These are phyloP conservation scores for Periconia sp. DNA, from an alignment of 2,329 filamentous ascomycete genomes.

Conservation along the genomic window DNA sequence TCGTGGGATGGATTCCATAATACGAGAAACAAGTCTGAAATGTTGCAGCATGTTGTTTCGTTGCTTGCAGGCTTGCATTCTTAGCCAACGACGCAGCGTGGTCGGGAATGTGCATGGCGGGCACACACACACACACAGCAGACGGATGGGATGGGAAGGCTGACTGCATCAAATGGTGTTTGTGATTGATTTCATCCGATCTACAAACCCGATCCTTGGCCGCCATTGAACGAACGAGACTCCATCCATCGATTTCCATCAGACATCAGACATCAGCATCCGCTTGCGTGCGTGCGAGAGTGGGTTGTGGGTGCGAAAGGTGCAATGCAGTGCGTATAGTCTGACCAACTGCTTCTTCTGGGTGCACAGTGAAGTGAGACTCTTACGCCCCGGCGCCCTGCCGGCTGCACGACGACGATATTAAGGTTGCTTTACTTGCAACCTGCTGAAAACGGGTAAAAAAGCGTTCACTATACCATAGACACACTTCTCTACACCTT, in stretches of 20 bases:
- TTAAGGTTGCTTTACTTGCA: neutral
- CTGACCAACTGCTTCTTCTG: slow-evolving; percentile 1
- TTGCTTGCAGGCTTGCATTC: too few species aligned
- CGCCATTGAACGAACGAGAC: neutral
- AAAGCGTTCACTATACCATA: neutral
- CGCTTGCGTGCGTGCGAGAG: too few species aligned
- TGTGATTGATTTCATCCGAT: slow-evolving; percentile 1
- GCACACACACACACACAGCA: neutral
- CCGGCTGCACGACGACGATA: slow-evolving; percentile 28
- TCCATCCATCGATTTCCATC: too few species aligned
- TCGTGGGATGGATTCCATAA: too few species aligned
- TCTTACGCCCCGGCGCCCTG: slow-evolving; percentile 3
- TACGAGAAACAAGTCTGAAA: too few species aligned
- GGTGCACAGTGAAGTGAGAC: neutral
- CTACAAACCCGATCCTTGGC: slow-evolving; percentile 7
- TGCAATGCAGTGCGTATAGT: neutral
- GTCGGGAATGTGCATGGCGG: neutral
- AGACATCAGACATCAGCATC: too few species aligned
- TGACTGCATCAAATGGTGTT: slow-evolving; percentile 19
- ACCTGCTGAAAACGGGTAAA: neutral
- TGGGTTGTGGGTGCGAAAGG: neutral
- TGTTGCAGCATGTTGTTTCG: too few species aligned
- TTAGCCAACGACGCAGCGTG: too few species aligned
- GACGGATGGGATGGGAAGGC: neutral
- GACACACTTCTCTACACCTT: neutral